Percentiles rank a stretch among this genome's conserved stretches.
Evolutionary conservation across 495 filamentous ascomycete species (phyloP).

Genomic region (Tuber umbilicatum): DNA sequence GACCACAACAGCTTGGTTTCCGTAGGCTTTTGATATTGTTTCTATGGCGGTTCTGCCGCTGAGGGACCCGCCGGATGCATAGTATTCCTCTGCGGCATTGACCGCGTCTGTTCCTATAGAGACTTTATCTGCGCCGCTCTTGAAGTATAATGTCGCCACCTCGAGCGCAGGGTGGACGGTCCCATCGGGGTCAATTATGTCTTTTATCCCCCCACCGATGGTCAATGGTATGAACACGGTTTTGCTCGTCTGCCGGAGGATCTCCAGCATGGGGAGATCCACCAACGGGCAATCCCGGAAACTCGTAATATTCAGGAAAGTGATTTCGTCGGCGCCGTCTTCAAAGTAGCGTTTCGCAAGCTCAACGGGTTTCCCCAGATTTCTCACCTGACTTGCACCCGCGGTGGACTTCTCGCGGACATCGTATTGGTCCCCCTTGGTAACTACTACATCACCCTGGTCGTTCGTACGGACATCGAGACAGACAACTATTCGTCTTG

Average conservation of each 20-base stretch:
- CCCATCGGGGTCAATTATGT: constrained; percentile 85
- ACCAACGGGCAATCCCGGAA: constrained; percentile 89
- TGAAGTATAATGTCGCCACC: constrained; percentile 95
- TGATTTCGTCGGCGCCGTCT: constrained; percentile 92
- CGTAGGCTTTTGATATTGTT: constrained; percentile 86
- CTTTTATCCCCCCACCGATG: constrained; percentile 88
- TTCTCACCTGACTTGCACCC: constrained; percentile 63
- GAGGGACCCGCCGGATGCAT: constrained; percentile 57
- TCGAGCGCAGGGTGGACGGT: constrained; percentile 77
- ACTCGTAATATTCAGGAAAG: constrained; percentile 95
- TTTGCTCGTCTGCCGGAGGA: constrained; percentile 74
- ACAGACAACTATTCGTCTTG: constrained; percentile 85
- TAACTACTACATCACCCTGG: constrained; percentile 88
- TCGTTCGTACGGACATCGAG: constrained; percentile 97
- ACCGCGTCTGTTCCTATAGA: constrained; percentile 96
- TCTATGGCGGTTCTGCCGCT: constrained; percentile 85
- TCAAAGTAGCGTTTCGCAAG: constrained; percentile 92
- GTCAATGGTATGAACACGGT: constrained; percentile 97
- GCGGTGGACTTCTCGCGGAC: constrained; percentile 85
- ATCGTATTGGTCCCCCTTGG: constrained; percentile 97
- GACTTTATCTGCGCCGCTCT: constrained; percentile 96
- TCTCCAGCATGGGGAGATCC: constrained; percentile 93
- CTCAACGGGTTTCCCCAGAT: constrained; percentile 92
- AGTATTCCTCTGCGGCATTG: constrained; percentile 82
- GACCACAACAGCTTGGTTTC: constrained; percentile 93